Conservation (phyloP, 169 alveolate genomes). For the Cryptosporidium canis region DNA sequence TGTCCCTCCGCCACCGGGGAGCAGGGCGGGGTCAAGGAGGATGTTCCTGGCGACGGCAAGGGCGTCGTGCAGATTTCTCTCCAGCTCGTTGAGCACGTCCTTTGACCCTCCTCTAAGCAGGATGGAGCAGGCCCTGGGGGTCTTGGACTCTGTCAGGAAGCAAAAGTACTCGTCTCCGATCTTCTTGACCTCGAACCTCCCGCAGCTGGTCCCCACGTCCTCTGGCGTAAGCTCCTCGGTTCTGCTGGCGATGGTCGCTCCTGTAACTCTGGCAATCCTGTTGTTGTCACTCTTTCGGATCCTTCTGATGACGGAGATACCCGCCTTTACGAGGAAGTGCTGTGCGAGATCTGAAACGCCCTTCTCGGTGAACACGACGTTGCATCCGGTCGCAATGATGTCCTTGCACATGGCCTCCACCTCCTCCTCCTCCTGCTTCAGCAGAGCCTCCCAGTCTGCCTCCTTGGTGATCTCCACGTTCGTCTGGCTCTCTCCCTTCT, state of each 20-base stretch:
- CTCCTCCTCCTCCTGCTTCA: constrained; percentile 96
- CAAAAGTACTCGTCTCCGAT: constrained; percentile 91
- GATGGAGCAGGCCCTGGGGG: constrained; percentile 97
- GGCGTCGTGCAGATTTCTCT: constrained; percentile 97
- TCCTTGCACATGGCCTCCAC: constrained; percentile 95
- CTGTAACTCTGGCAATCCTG: constrained; percentile 93
- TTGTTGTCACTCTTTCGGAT: constrained; percentile 96
- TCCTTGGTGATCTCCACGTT: constrained; percentile 97
- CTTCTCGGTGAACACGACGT: constrained; percentile 98
- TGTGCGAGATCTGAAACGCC: constrained; percentile 97
- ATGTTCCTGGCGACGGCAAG: constrained; percentile 97
- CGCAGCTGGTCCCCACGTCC: constrained; percentile 96
- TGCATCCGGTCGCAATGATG: constrained; percentile 93
- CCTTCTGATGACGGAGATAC: constrained; percentile 92
- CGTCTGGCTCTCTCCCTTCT: constrained; percentile 97
- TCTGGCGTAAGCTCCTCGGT: constrained; percentile 93
- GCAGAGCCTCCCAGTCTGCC: constrained; percentile 93
- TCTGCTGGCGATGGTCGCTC: constrained; percentile 98
- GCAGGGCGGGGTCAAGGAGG: constrained; percentile 93
- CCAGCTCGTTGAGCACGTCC: constrained; percentile 98
- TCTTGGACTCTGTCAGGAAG: constrained; percentile 87
- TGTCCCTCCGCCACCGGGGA: constrained; percentile 99
- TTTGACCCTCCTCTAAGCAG: constrained; percentile 98
- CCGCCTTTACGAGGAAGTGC: constrained; percentile 94
- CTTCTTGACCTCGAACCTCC: constrained; percentile 94